phyloP scores from a whole-genome alignment of 2,329 filamentous ascomycete genomes.

The Grosmannia huntii region DNA sequence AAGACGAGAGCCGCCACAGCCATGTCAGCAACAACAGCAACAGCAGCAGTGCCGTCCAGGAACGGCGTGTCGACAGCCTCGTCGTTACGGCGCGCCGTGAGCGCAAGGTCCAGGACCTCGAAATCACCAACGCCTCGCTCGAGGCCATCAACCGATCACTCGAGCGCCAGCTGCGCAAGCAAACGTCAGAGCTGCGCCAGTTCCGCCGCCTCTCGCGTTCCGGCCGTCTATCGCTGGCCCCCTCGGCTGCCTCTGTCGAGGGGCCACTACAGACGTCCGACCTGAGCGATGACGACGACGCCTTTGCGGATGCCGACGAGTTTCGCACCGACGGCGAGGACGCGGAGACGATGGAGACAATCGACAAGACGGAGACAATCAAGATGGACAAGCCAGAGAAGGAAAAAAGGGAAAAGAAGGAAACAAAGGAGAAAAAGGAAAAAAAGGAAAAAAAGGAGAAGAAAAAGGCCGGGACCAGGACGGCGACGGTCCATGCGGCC shows the following conservation, averaged over 20 bases:
- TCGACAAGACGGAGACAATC: constrained; percentile 17
- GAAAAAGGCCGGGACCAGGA: too few relatives aligned
- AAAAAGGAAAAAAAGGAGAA: too few relatives aligned
- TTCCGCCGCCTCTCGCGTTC: constrained; percentile 77
- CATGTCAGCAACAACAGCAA: constrained; percentile 11
- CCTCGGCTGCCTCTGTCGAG: constrained; percentile 21
- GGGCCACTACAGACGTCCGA: constrained; percentile 25
- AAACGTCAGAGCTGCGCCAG: constrained; percentile 74
- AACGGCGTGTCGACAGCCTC: constrained; percentile 50
- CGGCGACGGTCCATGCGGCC: too few relatives aligned
- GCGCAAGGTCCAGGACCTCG: constrained; percentile 87
- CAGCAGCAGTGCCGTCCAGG: constrained; percentile 33
- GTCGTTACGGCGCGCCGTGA: constrained; percentile 83
- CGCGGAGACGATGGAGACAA: constrained; percentile 17
- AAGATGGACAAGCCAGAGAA: too few relatives aligned
- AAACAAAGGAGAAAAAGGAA: too few relatives aligned
- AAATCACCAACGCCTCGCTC: constrained; percentile 92
- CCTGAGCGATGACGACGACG: constrained; percentile 35
- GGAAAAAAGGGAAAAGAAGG: too few relatives aligned
- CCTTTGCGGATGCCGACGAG: constrained; percentile 11
- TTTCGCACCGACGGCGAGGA: neutral
- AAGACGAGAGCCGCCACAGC: constrained; percentile 9
- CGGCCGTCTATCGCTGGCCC: constrained; percentile 54
- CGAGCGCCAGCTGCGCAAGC: constrained; percentile 82
- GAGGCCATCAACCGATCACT: constrained; percentile 90